Base-by-base conservation (phyloP, 2,329 filamentous ascomycete species). In the Keithomyces neogunnii region DNA sequence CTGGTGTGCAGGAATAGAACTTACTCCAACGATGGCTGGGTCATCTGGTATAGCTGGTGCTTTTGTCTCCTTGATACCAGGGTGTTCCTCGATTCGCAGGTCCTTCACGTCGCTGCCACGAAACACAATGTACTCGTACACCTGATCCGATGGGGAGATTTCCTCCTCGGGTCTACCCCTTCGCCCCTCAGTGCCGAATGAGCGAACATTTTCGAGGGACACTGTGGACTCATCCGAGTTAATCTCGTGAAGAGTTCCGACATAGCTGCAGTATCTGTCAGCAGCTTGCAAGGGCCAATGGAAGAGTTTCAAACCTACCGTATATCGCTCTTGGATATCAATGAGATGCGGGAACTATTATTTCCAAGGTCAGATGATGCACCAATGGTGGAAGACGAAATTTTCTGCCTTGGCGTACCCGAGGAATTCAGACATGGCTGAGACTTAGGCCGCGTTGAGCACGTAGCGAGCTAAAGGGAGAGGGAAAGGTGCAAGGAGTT, bases 101-200 rank as follows among this genome's bases (percentile, higher is more conserved):
- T 99, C 93, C 73, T 99, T 99, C 66, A 99, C 93, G 75, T 99
- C 93, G 69, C 89, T 96, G 61, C 93, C 93, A 55, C 92, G 86
- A 71, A 99, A 99, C 58, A 99, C 90, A 65, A 99, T 97, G 74
- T 96, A 97, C 68, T 97, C 93, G 75, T 96, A 99, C 64, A 96
- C 81, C 66, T 88, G 88, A 55, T 93, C 85, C 35, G 89, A 92
- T 3, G 89, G 81, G 38, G 86, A 73, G 53, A 96, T 87, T 71
- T 96, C 91, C 57, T 95, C 88, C 19, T 85, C 81, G 19, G 86
- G 85, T 60, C 85, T 84, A 59, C 78, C 82, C 65, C 85, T 86
- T 58, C 93, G 88, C 51, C 90, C 91, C 74, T 99, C 93, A 32
- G 93, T 96, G 60, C 93, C 93, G 66, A 86, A 95, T 3, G 92